Base-by-base conservation (phyloP, 2,329 filamentous ascomycete species). In the Fusarium sp. region DNA sequence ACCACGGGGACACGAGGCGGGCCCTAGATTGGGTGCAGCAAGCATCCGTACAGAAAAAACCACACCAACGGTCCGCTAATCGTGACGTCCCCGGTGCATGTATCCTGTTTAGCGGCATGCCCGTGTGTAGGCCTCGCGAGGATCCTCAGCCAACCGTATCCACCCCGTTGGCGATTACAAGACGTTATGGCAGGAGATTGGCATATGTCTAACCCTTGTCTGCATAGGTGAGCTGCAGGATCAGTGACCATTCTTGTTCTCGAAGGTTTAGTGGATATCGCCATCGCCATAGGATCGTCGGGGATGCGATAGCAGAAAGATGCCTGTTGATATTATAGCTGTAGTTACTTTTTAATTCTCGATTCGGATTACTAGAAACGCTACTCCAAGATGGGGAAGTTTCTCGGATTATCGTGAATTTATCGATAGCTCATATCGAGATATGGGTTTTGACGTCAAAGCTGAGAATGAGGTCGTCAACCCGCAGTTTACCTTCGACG, bases 1-100 rank as follows among this genome's bases (percentile, higher is more conserved):
- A 70, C 70, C 69, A 72, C 70, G 70, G 65, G 70, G 50, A 60
- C 60, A 46, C 3, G 42, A 58, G n/a, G 46, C 52, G 38, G 25
- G 25, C 23, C 47, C 46, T 62, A 59, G 35, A 72, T 72, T 73
- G 70, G 69, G n/a, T 61, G 64, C 49, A 65, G 46, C 40, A 23
- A 32, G 19, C 9, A 35, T 6, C 43, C 23, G 23, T 46, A 28
- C 42, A 25, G 13, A 11, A 9, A 23, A 8, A 28, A 67, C 44
- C 43, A 46, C 38, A 43, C 53, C 58, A 56, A 58, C 54, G 63
- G 62, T 58, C 59, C 59, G 49, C 59, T 57, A 61, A 61, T 50
- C 64, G 56, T 59, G 52, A 28, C 58, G 35, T 68, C 38, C 69
- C 56, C 44, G 61, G 50, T 69, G 65, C 67, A 69, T 38, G 35